Base-by-base conservation (phyloP, 208 protist species). In the Leishmania braziliensis region DNA sequence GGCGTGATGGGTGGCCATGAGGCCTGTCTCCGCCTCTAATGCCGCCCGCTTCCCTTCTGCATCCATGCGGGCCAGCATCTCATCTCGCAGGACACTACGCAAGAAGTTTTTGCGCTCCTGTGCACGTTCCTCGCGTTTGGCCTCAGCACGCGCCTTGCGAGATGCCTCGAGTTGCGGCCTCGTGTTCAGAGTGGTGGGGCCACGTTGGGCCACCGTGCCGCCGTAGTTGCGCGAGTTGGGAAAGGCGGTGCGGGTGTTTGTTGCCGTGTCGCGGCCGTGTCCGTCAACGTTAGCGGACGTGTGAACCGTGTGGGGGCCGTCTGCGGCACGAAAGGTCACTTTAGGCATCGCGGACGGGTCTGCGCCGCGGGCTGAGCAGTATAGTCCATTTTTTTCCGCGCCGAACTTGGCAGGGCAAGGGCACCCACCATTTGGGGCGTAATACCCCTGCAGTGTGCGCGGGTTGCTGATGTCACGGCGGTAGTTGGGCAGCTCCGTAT, bases 81-180 rank as follows among this genome's bases (percentile, higher is more conserved):
- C 92, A 77, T 96, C 89, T 4, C 85, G 87, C 29, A 96, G 83
- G 46, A 94, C 88, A 56, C 89, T 88, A 78, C 90, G 91, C 33
- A 96, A 83, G 68, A 93, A 96, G 77, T 91, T 90, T 79, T 95
- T 94, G 51, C 92, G 92, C 78, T 94, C 91, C 53, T 94, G 86
- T 83, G 88, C 77, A 6, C 78, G 72, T 76, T 93, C 90, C 65
- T 91, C 85, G 29, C 74, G 74, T 77, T 90, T 88, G 68, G 88
- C 85, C 43, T 81, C 58, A 5, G 65, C 62, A 48, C 81, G 80
- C 56, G 79, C 78, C 33, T 70, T 39, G n/a, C 77, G 79, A 53
- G 83, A 75, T 68, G 75, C 50, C 9, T 23, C 12, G 36, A 66
- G 79, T 56, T 78, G 78, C 1, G 83, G 76, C 66, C 85, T 87